Base-by-base conservation (phyloP, 495 filamentous ascomycete genomes). In the Talaromyces wortmannii region DNA sequence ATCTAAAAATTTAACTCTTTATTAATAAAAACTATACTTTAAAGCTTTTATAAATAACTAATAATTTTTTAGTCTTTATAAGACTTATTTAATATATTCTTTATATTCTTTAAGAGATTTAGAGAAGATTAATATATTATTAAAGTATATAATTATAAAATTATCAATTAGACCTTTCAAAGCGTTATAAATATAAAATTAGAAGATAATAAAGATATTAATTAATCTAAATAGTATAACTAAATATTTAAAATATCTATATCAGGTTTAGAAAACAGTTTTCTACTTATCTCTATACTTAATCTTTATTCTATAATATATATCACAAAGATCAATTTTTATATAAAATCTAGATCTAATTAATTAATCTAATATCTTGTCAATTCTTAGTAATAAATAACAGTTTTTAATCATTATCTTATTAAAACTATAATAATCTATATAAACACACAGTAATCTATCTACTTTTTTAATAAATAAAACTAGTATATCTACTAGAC, bases 281-380 rank as follows among this genome's bases (percentile, higher is more conserved):
- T 56, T 56, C 8, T 29, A 56, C n/a, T 50, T 29, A 52, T 56
- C 6, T 7, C 30, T 29, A 31, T 29, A 29, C 29, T 45, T 16
- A 18, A 52, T 50, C 5, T 13, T 2, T 3, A 56, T 56, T 0
- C 7, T 42, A 23, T 56, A 23, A 29, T 56, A 52, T 57, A 58
- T 40, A 60, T 71, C 40, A 6, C 63, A 71, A 16, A 68, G 67
- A 12, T 71, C 65, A 0, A 71, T 65, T 10, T 73, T 69, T 66
- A 69, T 75, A 52, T 58, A 49, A 45, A 47, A 4, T 53, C 23
- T 45, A 50, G 31, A 32, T 49, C n/a, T 33, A 47, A 42, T 33
- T 17, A 31, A 17, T 49, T 32, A 54, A 49, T 36, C 17, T 16
- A 18, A 50, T 32, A 52, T 30, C 40, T 58, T 45, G 53, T 49